Percentiles rank a stretch among this genome's conserved stretches.
phyloP scores from a whole-genome alignment of 208 protist species.

The Phytomonas serpens region DNA sequence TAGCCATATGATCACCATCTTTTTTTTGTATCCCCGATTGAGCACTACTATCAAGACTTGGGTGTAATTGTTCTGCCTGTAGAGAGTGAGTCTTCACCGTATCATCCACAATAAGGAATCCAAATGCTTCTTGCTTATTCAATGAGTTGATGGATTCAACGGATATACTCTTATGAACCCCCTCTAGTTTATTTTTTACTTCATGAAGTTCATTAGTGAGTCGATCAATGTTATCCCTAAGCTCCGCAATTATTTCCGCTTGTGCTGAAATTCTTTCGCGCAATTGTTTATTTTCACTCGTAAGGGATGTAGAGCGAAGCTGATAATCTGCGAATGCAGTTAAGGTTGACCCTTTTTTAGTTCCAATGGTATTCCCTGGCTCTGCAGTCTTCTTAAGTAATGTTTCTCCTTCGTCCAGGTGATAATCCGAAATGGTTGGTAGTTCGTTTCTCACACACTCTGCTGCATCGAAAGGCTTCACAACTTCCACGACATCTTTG shows the following conservation, averaged over 20 bases:
- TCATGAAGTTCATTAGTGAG: neutral
- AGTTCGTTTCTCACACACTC: neutral
- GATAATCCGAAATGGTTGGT: neutral
- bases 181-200: neutral
- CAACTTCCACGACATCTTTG: neutral
- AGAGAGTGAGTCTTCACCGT: neutral
- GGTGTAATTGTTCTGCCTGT: neutral
- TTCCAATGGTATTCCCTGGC: neutral
- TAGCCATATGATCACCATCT: neutral
- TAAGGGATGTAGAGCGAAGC: neutral
- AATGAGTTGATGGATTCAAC: neutral
- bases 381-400: neutral
- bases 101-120: neutral
- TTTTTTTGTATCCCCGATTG: neutral
- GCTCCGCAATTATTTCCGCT: neutral
- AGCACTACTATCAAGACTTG: neutral
- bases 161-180: neutral
- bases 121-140: neutral
- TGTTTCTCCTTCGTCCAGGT: neutral
- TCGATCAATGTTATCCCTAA: neutral
- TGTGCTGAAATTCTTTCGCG: neutral
- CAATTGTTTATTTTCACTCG: neutral
- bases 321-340: neutral
- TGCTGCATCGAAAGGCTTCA: neutral
- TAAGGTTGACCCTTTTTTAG: neutral